Conservation (phyloP, 805 yeast genomes). For the Jamesozyma lodderae region DNA sequence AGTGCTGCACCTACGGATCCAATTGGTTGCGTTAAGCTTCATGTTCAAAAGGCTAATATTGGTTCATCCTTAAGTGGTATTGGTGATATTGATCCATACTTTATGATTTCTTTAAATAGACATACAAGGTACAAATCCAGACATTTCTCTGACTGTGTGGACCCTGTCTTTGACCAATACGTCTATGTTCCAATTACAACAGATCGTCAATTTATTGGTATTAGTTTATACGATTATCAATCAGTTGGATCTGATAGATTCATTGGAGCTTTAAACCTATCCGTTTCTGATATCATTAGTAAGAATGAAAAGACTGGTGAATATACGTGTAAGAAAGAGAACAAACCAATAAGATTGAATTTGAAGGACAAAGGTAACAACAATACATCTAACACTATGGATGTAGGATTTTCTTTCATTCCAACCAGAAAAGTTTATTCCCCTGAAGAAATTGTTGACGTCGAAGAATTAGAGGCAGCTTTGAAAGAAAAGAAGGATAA, state of each 20-base stretch:
- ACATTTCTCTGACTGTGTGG: slow-evolving; percentile 42
- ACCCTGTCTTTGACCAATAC: slow-evolving; percentile 54
- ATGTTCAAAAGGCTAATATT: slow-evolving; percentile 44
- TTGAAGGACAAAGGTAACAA: slow-evolving; percentile 28
- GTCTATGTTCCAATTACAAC: slow-evolving; percentile 53
- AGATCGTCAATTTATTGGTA: slow-evolving; percentile 47
- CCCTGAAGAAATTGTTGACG: slow-evolving; percentile 43
- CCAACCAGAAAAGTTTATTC: slow-evolving; percentile 60
- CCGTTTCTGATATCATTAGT: slow-evolving; percentile 39
- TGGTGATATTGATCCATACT: slow-evolving; percentile 72
- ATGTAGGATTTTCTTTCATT: slow-evolving; percentile 51
- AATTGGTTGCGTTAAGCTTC: slow-evolving; percentile 57
- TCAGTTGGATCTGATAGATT: slow-evolving; percentile 52
- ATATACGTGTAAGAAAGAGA: slow-evolving; percentile 40
- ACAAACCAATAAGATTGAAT: slow-evolving; percentile 31
- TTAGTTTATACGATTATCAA: slow-evolving; percentile 62
- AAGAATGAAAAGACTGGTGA: slow-evolving; percentile 38
- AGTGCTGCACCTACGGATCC: slow-evolving; percentile 39
- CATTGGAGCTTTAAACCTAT: slow-evolving; percentile 49
- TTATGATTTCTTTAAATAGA: slow-evolving; percentile 50
- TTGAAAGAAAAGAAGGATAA: slow-evolving; percentile 33
- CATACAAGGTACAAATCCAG: slow-evolving; percentile 46
- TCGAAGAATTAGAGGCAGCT: slow-evolving; percentile 35
- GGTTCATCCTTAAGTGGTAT: slow-evolving; percentile 48
- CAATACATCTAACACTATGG: slow-evolving; percentile 43